These are phyloP conservation scores for Pyrenophora seminiperda DNA, from an alignment of 2,329 filamentous ascomycete genomes.

Conservation along the genomic window DNA sequence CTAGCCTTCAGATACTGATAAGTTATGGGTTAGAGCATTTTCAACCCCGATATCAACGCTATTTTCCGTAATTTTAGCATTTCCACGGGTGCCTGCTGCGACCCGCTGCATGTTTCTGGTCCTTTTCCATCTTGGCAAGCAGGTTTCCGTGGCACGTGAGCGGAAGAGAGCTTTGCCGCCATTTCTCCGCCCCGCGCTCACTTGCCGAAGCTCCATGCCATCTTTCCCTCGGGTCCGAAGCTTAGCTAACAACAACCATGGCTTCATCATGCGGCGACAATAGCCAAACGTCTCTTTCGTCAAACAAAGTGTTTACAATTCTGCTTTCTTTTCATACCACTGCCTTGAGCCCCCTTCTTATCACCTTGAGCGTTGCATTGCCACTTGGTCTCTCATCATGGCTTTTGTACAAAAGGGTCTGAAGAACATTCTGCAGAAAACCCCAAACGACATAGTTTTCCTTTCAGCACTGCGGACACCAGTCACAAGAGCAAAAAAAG, in stretches of 20 bases:
- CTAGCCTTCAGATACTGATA: background rate
- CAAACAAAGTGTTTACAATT: background rate
- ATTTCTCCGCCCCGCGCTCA: slow-evolving; percentile 34
- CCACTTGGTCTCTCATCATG: slow-evolving; percentile 39
- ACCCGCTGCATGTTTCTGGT: slow-evolving; percentile 9
- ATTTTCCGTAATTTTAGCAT: background rate
- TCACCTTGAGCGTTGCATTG: slow-evolving; percentile 21
- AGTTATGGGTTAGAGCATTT: background rate
- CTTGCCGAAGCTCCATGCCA: slow-evolving; percentile 43
- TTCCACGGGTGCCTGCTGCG: background rate
- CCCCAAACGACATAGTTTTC: slow-evolving; percentile 82
- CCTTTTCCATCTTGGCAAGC: slow-evolving; percentile 14
- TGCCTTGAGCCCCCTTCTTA: background rate
- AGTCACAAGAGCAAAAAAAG: slow-evolving; percentile 81
- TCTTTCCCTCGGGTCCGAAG: slow-evolving; percentile 27
- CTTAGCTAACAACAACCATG: slow-evolving; percentile 34
- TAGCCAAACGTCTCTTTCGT: slow-evolving; percentile 6
- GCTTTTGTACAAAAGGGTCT: slow-evolving; percentile 65
- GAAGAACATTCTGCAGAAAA: slow-evolving; percentile 75
- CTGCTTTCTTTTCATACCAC: slow-evolving; percentile 5
- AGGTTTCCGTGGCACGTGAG: slow-evolving; percentile 22
- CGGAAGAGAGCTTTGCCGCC: slow-evolving; percentile 36
- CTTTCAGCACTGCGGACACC: slow-evolving; percentile 90
- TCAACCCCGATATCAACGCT: background rate
- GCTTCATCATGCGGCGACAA: slow-evolving; percentile 23